Conservation (phyloP, 352 stramenopile genomes). For the Thalassiosira hispida region DNA sequence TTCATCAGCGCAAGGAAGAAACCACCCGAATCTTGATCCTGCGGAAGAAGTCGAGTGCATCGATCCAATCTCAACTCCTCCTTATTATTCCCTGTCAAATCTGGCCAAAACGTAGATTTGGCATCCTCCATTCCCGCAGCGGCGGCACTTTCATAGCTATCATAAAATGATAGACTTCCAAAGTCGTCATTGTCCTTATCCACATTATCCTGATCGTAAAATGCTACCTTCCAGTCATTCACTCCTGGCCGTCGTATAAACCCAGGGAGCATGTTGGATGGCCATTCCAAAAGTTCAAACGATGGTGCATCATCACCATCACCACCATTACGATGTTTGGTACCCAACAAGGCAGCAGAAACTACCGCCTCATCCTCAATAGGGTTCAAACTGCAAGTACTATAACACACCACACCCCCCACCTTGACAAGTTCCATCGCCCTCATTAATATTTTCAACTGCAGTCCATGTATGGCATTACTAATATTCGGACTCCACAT, state of each 20-base stretch:
- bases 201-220: conserved; percentile 75
- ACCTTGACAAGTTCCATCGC: conserved; percentile 91
- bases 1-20: conserved; percentile 99
- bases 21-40: conserved; percentile 97
- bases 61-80: conserved; percentile 86
- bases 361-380: conserved; percentile 99
- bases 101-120: conserved; percentile 51
- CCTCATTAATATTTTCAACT: conserved; percentile 94
- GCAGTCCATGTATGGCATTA: conserved; percentile 92
- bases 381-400: conserved; percentile 96
- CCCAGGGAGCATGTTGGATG: conserved; percentile 65
- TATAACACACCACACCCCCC: conserved; percentile 72
- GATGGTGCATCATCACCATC: conserved; percentile 72
- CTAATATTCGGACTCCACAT: conserved; percentile 91
- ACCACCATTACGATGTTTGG: neutral
- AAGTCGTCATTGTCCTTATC: conserved; percentile 55
- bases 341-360: conserved; percentile 84
- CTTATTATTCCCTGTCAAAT: conserved; percentile 13
- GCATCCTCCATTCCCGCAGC: conserved; percentile 52
- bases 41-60: conserved; percentile 96
- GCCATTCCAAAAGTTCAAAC: conserved; percentile 92
- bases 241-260: conserved; percentile 90
- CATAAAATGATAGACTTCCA: conserved; percentile 74
- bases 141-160: conserved; percentile 82
- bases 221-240: conserved; percentile 92